These are phyloP conservation scores for Nothophoma quercina DNA, from an alignment of 2,329 filamentous ascomycete species.

Conservation along the genomic window DNA sequence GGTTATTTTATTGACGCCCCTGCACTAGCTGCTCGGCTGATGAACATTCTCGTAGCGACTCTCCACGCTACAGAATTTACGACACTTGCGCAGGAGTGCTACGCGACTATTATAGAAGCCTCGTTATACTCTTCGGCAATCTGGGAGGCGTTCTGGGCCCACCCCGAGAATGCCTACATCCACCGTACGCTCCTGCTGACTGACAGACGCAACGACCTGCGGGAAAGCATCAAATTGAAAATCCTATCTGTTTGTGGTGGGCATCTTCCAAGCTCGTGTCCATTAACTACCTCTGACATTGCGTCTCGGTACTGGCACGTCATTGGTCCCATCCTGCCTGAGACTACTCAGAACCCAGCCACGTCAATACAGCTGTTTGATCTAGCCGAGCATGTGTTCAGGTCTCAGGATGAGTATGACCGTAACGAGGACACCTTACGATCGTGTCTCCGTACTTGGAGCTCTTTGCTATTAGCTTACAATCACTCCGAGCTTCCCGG, in stretches of 20 bases:
- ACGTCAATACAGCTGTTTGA: slow-evolving; percentile 46
- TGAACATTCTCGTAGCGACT: slow-evolving; percentile 34
- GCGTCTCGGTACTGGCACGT: slow-evolving; percentile 44
- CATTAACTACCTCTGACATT: slow-evolving; percentile 39
- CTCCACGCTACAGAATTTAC: slow-evolving; percentile 27
- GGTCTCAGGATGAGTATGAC: slow-evolving; percentile 43
- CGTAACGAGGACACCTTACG: slow-evolving; percentile 42
- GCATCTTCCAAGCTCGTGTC: slow-evolving; percentile 43
- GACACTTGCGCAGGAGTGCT: slow-evolving; percentile 32
- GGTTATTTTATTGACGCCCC: slow-evolving; percentile 44
- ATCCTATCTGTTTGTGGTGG: slow-evolving; percentile 48
- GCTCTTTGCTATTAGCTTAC: slow-evolving; percentile 43
- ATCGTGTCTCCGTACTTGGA: slow-evolving; percentile 41
- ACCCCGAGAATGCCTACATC: slow-evolving; percentile 31
- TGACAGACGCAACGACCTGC: slow-evolving; percentile 31
- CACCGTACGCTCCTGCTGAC: slow-evolving; percentile 43
- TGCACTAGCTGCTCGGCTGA: slow-evolving; percentile 41
- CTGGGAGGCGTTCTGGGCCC: slow-evolving; percentile 44
- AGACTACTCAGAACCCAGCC: slow-evolving; percentile 28
- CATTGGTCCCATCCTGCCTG: slow-evolving; percentile 42
- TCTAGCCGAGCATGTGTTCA: slow-evolving; percentile 47
- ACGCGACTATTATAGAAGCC: slow-evolving; percentile 46
- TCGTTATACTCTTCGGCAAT: slow-evolving; percentile 44
- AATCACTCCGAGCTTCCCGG: slow-evolving; percentile 46
- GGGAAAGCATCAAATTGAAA: slow-evolving; percentile 36